Evolutionary conservation across 208 protist genomes (phyloP).

Genomic region (Phytomonas sp.): DNA sequence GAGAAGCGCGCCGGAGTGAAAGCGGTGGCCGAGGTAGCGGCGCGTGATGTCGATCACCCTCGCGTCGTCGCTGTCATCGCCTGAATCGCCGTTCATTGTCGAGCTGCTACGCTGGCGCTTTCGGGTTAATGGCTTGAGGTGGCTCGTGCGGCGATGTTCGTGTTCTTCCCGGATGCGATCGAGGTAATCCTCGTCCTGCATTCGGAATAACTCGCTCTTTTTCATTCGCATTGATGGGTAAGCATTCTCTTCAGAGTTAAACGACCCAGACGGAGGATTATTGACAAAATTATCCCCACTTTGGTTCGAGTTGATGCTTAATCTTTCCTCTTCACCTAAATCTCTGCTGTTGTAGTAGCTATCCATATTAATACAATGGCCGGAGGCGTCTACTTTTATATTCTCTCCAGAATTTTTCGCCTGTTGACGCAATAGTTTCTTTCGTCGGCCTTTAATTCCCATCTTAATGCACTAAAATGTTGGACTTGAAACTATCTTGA

Average conservation of each 20-base stretch:
- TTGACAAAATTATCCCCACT: neutral
- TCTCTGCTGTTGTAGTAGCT: neutral
- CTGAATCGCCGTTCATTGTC: neutral
- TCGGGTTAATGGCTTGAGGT: slow-evolving; percentile 13
- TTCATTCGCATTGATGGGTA: slow-evolving; percentile 57
- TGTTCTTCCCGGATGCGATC: slow-evolving; percentile 76
- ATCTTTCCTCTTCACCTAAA: neutral
- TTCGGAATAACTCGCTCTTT: slow-evolving; percentile 76
- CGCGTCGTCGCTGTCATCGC: slow-evolving; percentile 13
- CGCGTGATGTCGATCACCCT: slow-evolving; percentile 26
- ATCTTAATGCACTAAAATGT: slow-evolving; percentile 18
- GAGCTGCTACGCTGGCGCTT: slow-evolving; percentile 15
- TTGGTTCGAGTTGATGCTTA: neutral
- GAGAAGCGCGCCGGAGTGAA: slow-evolving; percentile 17
- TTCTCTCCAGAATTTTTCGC: slow-evolving; percentile 18
- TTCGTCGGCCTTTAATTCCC: slow-evolving; percentile 79
- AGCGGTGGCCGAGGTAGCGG: slow-evolving; percentile 33
- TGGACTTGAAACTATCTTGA: neutral
- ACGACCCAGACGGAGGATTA: slow-evolving; percentile 32
- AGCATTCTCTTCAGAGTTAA: slow-evolving; percentile 39
- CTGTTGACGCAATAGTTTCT: slow-evolving; percentile 47
- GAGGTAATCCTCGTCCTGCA: slow-evolving; percentile 74
- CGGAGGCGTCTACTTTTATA: neutral
- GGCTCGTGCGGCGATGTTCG: slow-evolving; percentile 30
- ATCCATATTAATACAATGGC: neutral